Conservation (phyloP, 805 yeast genomes). For the Yarrowia alimentaria region DNA sequence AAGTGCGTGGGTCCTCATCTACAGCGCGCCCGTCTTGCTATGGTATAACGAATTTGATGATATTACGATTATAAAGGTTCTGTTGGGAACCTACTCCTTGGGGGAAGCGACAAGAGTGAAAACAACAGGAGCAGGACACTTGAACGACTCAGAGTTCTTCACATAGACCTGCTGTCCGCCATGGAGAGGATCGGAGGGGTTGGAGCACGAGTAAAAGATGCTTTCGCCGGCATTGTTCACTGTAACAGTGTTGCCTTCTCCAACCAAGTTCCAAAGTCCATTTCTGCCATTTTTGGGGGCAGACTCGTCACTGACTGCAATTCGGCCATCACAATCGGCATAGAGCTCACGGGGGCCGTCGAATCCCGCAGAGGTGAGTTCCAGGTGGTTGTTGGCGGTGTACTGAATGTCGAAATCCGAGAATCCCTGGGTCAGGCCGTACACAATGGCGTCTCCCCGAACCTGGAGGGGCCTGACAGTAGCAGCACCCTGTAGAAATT, state of each 20-base stretch:
- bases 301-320: not conserved
- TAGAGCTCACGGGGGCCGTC: not conserved
- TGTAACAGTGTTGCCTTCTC: not conserved
- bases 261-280: not conserved
- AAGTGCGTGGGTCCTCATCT: too few relatives aligned
- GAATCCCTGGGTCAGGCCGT: constrained; percentile 1
- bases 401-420: not conserved
- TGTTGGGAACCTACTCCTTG: too few relatives aligned
- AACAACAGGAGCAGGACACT: not conserved
- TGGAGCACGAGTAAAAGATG: constrained; percentile 2
- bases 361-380: not conserved
- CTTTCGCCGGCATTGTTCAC: not conserved
- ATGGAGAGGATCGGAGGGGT: not conserved
- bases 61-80: too few relatives aligned
- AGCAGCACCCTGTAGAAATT: too few relatives aligned
- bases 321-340: not conserved
- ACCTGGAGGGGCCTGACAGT: not conserved
- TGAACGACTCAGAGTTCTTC: not conserved
- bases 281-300: not conserved
- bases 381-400: not conserved
- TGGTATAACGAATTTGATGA: too few relatives aligned
- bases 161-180: not conserved
- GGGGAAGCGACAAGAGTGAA: not conserved
- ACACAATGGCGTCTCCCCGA: not conserved
- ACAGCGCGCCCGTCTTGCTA: too few relatives aligned